Evolutionary conservation across 306 rosid genomes (phyloP), one percentile per base, ranked within the genome.

Genomic region (Corylus americana): DNA sequence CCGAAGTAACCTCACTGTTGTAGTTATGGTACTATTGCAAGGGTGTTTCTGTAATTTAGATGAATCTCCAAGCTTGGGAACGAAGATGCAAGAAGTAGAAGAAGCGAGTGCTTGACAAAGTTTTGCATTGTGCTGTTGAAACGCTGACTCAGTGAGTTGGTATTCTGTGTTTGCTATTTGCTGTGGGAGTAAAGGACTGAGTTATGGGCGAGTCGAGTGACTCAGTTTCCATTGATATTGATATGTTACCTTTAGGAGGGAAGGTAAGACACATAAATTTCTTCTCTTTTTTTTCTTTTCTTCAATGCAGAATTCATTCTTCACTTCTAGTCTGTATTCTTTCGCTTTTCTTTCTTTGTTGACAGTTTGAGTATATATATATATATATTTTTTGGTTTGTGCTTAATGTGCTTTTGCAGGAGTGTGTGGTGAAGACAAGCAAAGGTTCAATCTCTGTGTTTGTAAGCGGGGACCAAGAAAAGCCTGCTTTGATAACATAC

Each of bases 391-490:
- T 14, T 48, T 51, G 50, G 35, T 50, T 74, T 61, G 47, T 18
- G 71, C 14, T 61, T 79, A 48, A 61, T 63, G 55, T 83, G 68
- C 44, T 74, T 78, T 77, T 80, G 83, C 86, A 93, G 96, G 96
- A 93, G 81, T 87, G 80, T 75, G 85, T 78, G 16, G 96, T 93
- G 85, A 91, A 93, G 83, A 93, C 97, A 57, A 93, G 91, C 62
- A 89, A 85, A 91, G 97, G 97, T 72, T 85, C 87, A 62, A 81
- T 93, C 61, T 89, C 94, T 61, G 97, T 93, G 77, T 84, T 89
- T 83, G 91, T 93, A 70, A 91, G 92, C 74, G 97, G 97, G 75
- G 97, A 91, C 88, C 96, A 88, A 82, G 94, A 86, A 75, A 93
- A 93, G 86, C 94, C 97, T 35, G 96, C 97, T 82, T 80, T 93